phyloP scores from a whole-genome alignment of 2,329 filamentous ascomycete species.

The Alternaria viburni region DNA sequence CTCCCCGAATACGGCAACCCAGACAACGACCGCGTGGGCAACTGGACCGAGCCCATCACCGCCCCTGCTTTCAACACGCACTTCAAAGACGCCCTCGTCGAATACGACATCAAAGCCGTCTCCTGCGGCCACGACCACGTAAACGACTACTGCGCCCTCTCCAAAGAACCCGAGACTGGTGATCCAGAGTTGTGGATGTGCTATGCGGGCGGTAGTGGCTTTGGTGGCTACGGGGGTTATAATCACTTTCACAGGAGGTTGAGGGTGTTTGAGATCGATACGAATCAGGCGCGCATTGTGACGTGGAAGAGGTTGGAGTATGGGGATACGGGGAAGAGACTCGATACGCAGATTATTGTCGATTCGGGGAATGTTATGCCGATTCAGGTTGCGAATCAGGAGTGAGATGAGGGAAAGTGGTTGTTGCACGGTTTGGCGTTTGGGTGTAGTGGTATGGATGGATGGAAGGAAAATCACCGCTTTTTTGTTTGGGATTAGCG shows the following conservation, averaged over 20 bases:
- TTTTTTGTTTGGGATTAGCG: neutral
- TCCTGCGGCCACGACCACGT: constrained; percentile 96
- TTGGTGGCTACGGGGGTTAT: constrained; percentile 95
- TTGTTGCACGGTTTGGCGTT: neutral
- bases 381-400: constrained; percentile 13
- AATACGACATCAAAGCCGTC: constrained; percentile 84
- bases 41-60: constrained; percentile 82
- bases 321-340: constrained; percentile 58
- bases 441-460: neutral
- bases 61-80: constrained; percentile 88
- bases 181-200: constrained; percentile 87
- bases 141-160: constrained; percentile 91
- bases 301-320: constrained; percentile 92
- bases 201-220: constrained; percentile 89
- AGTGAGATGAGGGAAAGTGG: neutral
- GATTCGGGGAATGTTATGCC: constrained; percentile 60
- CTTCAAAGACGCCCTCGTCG: constrained; percentile 88
- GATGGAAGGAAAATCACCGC: neutral
- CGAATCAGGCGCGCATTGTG: constrained; percentile 83
- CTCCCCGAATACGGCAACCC: constrained; percentile 81
- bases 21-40: constrained; percentile 67
- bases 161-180: constrained; percentile 52
- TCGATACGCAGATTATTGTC: constrained; percentile 68
- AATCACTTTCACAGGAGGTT: constrained; percentile 82
- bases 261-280: constrained; percentile 90